Evolutionary conservation across 75 land plant genomes (phyloP).

Genomic region (Pinus albicaulis): DNA sequence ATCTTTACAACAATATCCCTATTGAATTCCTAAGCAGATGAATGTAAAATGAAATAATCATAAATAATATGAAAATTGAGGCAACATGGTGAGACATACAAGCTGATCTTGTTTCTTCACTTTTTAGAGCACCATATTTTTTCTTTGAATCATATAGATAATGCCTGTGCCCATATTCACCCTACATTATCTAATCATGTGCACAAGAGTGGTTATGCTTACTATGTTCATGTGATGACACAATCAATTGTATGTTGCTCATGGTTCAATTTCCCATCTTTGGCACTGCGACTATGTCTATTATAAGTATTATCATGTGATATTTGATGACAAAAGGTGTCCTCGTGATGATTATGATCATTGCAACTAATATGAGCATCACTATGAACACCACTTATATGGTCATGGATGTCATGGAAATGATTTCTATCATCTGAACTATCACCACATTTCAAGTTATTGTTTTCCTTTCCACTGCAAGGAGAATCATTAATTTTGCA

Average conservation of each 20-base stretch:
- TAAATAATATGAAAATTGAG: slow-evolving; percentile 84
- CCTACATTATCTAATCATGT: slow-evolving; percentile 2
- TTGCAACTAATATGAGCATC: slow-evolving; percentile 9
- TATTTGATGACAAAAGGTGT: slow-evolving; percentile 5
- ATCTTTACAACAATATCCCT: slow-evolving; percentile 84
- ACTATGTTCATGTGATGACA: slow-evolving; percentile 4
- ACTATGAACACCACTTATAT: slow-evolving; percentile 4
- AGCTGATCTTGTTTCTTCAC: background rate
- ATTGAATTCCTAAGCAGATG: slow-evolving; percentile 82
- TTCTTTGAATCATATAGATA: background rate
- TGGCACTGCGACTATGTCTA: background rate
- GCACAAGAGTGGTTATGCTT: slow-evolving; percentile 6
- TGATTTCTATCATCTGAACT: background rate
- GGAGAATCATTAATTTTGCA: slow-evolving; percentile 3
- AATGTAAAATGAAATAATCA: slow-evolving; percentile 80
- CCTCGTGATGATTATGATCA: slow-evolving; percentile 12
- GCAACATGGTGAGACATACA: slow-evolving; percentile 17
- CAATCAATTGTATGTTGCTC: background rate
- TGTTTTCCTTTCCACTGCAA: background rate
- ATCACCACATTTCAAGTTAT: background rate
- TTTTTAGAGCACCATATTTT: background rate
- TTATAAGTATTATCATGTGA: background rate
- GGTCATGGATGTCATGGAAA: slow-evolving; percentile 12
- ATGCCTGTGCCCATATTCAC: background rate
- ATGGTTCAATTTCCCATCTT: background rate